Evolutionary conservation across 768 basidiomycete species (phyloP).

Genomic region (Tricholoma flavovirens): DNA sequence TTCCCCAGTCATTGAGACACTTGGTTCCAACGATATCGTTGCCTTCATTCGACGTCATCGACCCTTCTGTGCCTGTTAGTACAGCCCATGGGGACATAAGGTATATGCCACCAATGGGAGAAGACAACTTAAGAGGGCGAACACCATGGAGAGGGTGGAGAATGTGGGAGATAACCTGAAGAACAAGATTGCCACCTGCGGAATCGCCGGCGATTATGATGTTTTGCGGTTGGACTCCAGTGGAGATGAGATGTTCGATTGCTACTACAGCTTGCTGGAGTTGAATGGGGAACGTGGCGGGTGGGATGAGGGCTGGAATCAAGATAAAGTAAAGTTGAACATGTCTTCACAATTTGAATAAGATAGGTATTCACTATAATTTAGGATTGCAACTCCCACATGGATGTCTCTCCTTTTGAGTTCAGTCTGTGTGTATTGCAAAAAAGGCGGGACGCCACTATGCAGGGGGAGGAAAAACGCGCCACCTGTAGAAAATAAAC

Average conservation of each 20-base stretch:
- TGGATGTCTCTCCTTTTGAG: slow-evolving; percentile 11
- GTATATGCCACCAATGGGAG: slow-evolving; percentile 17
- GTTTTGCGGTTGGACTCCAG: slow-evolving; percentile 19
- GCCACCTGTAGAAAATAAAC: slow-evolving; percentile 17
- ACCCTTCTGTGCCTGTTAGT: slow-evolving; percentile 9
- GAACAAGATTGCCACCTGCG: slow-evolving; percentile 6
- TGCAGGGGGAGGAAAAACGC: slow-evolving; percentile 19
- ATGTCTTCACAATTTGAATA: no score
- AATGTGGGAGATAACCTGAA: slow-evolving; percentile 24
- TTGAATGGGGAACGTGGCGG: slow-evolving; percentile 23
- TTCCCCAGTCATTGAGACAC: no score
- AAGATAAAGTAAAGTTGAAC: no score
- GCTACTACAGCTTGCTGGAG: slow-evolving; percentile 19
- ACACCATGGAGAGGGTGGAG: slow-evolving; percentile 22
- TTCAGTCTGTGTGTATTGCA: slow-evolving; percentile 17
- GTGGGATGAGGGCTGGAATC: slow-evolving; percentile 14
- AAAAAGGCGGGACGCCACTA: slow-evolving; percentile 17
- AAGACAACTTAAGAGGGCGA: slow-evolving; percentile 9
- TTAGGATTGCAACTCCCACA: slow-evolving; percentile 19
- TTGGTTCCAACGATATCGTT: slow-evolving; percentile 13
- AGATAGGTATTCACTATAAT: slow-evolving; percentile 24
- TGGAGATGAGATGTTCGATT: slow-evolving; percentile 20
- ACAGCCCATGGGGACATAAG: slow-evolving; percentile 30
- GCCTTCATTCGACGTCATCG: slow-evolving; percentile 4
- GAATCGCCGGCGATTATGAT: slow-evolving; percentile 28